These are phyloP conservation scores for Athelia sp. DNA, from an alignment of 1,284 basidiomycete species.

Conservation along the genomic window DNA sequence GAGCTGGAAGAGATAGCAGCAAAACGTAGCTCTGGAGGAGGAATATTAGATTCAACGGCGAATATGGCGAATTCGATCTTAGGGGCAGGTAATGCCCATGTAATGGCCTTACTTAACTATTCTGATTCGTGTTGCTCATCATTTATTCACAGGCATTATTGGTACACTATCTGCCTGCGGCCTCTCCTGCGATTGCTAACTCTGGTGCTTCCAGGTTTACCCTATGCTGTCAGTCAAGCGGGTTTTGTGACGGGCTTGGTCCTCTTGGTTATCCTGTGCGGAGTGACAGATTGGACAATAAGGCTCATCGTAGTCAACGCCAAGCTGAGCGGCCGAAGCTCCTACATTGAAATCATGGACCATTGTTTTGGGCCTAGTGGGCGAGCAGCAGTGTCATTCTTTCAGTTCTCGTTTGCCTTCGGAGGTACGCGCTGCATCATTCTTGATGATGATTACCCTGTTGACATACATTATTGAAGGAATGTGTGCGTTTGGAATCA, in stretches of 20 bases:
- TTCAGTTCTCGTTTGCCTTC: conserved; percentile 97
- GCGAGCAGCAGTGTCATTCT: conserved; percentile 90
- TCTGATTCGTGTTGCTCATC: conserved; percentile 7
- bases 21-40: conserved; percentile 69
- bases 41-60: conserved; percentile 79
- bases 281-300: conserved; percentile 97
- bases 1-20: conserved; percentile 65
- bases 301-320: conserved; percentile 93
- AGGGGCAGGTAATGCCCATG: conserved; percentile 68
- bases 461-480: conserved; percentile 36
- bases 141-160: conserved; percentile 63
- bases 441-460: conserved; percentile 2
- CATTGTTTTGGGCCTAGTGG: conserved; percentile 90
- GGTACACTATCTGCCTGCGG: conserved; percentile 40
- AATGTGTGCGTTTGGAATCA: conserved; percentile 96
- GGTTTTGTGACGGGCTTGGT: conserved; percentile 87
- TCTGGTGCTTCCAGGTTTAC: conserved; percentile 54
- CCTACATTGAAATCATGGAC: conserved; percentile 96
- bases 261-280: conserved; percentile 78
- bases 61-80: conserved; percentile 98
- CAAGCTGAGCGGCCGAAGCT: conserved; percentile 88
- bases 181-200: neutral
- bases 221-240: conserved; percentile 90
- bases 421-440: conserved; percentile 66
- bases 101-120: conserved; percentile 2